Percentiles rank a stretch among this genome's conserved stretches.
phyloP scores from a whole-genome alignment of 768 basidiomycete genomes.

The Leucosporidium yakuticum region DNA sequence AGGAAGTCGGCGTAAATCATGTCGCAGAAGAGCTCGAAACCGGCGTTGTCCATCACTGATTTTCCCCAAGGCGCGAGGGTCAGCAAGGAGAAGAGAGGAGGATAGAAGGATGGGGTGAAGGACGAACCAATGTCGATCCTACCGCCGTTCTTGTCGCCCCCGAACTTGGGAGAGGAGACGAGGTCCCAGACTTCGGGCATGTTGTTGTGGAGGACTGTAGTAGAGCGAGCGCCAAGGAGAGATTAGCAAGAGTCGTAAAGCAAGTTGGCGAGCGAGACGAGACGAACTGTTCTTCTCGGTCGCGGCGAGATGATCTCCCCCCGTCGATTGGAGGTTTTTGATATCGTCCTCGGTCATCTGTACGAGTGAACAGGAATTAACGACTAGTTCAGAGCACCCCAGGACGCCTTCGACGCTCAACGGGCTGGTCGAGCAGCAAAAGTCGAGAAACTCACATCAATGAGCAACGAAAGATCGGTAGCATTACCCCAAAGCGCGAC shows the following conservation, averaged over 20 bases:
- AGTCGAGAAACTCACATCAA: constrained; percentile 51
- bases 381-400: background rate
- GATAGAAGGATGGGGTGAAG: constrained; percentile 35
- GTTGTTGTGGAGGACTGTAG: constrained; percentile 63
- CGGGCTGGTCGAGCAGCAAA: background rate
- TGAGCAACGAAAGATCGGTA: constrained; percentile 86
- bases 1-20: constrained; percentile 72
- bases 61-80: no score
- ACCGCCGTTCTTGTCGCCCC: constrained; percentile 57
- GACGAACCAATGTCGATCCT: constrained; percentile 58
- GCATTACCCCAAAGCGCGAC: constrained; percentile 97
- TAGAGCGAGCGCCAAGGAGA: no score
- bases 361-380: background rate
- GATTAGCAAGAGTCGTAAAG: no score
- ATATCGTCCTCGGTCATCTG: constrained; percentile 93
- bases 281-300: constrained; percentile 81
- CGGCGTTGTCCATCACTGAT: constrained; percentile 70
- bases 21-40: constrained; percentile 57
- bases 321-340: constrained; percentile 90
- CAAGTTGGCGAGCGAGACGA: background rate
- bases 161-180: constrained; percentile 54
- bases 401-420: background rate
- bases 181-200: constrained; percentile 64
- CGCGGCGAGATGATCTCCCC: constrained; percentile 87
- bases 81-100: background rate